Percentiles rank a stretch among this genome's conserved stretches.
phyloP scores from a whole-genome alignment of 257 asterid species.

The Plantago ovata region DNA sequence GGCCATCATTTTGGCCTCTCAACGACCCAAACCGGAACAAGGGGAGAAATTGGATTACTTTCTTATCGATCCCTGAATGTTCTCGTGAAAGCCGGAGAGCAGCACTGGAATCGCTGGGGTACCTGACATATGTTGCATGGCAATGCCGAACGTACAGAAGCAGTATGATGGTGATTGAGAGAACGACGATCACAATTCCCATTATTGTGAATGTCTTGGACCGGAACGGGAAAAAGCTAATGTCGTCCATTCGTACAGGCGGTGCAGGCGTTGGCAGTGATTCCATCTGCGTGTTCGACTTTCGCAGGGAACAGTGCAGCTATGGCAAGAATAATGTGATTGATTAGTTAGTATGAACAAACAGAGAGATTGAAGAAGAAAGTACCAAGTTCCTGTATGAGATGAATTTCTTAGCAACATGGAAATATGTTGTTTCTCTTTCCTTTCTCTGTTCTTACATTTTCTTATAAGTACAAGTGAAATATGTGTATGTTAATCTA shows the following conservation, averaged over 20 bases:
- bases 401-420: no score
- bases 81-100: conserved; percentile 21
- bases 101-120: neutral
- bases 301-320: no score
- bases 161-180: conserved; percentile 41
- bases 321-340: no score
- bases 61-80: conserved; percentile 30
- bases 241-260: neutral
- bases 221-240: conserved; percentile 18
- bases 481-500: no score
- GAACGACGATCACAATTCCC: conserved; percentile 38
- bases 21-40: conserved; percentile 28
- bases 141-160: conserved; percentile 62
- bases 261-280: conserved; percentile 29
- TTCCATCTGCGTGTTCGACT: no score
- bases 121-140: conserved; percentile 1
- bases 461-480: no score
- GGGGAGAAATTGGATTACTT: conserved; percentile 31
- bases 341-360: no score
- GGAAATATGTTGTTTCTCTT: no score
- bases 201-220: conserved; percentile 47
- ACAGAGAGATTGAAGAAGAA: no score
- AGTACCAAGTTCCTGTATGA: no score
- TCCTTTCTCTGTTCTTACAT: no score
- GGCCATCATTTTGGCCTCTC: conserved; percentile 30